Base-by-base conservation (phyloP, 2,329 filamentous ascomycete species). In the Colletotrichum salicis region DNA sequence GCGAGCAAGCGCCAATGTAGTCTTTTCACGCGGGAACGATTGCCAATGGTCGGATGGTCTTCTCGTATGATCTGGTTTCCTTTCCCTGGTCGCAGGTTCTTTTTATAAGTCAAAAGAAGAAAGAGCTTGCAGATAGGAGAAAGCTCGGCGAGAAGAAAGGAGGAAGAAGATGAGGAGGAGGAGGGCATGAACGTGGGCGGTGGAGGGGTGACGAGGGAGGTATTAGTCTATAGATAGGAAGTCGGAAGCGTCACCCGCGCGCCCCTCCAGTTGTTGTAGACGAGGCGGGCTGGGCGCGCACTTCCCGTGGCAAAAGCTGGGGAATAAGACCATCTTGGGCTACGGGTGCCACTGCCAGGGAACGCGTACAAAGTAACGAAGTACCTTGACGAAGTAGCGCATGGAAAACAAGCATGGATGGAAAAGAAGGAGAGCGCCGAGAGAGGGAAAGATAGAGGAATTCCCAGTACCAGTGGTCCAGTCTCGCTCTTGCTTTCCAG, bases 301-400 rank as follows among this genome's bases (percentile, higher is more conserved):
- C n/a, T 63, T 51, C 54, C 54, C 69, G 59, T 64, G 59, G 59
- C 54, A 64, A 54, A 69, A 64, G 69, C 64, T 71, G 64, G 65
- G 54, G 69, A 64, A 60, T 41, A 37, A 56, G 59, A 64, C 69
- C 59, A 72, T 60, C 54, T 57, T 24, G 24, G 41, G 41, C 13
- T 41, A 41, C 37, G 37, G 37, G 37, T 41, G 37, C 37, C 37
- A 41, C 37, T 48, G 41, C 41, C 41, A 48, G 41, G 8, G 41
- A 60, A 63, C 22, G 33, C 7, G 19, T 3, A 48, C 19, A 2
- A 51, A 22, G 45, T 51, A 5, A 27, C 31, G n/a, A 24, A 24
- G 37, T 41, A 24, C 12, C 27, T 29, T 29, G 27, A 29, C 27
- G 27, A 12, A 27, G 51, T 60, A 56, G 51, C 19, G 51, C 64